Evolutionary conservation across 208 protist genomes (phyloP).

Genomic region (Crithidia brevicula): DNA sequence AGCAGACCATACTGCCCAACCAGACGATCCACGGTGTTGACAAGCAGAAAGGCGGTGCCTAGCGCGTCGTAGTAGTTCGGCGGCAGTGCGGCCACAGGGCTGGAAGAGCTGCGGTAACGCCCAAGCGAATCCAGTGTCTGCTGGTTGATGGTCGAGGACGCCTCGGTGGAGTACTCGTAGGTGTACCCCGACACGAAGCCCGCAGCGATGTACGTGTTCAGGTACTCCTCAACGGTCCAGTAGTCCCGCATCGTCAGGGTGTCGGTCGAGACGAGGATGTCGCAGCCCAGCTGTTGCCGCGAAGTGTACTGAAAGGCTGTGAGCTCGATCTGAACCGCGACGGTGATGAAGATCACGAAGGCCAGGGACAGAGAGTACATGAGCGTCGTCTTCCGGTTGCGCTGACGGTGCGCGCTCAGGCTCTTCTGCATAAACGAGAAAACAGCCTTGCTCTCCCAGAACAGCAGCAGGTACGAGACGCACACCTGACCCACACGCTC

Average conservation of each 20-base stretch:
- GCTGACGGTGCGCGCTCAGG: conserved; percentile 84
- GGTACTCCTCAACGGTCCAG: conserved; percentile 10
- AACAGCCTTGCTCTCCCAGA: conserved; percentile 87
- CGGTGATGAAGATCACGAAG: conserved; percentile 95
- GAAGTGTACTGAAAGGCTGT: conserved; percentile 38
- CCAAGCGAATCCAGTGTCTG: conserved; percentile 38
- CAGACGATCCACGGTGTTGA: conserved; percentile 17
- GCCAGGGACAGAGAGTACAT: conserved; percentile 94
- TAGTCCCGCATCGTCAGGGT: conserved; percentile 16
- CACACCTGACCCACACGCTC: conserved; percentile 72
- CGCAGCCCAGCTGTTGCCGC: conserved; percentile 34
- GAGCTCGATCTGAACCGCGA: conserved; percentile 87
- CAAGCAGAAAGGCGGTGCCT: conserved; percentile 35
- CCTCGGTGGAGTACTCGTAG: conserved; percentile 12
- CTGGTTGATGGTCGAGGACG: neutral
- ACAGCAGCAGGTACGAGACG: conserved; percentile 74
- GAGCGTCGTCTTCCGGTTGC: conserved; percentile 96
- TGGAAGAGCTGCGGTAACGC: conserved; percentile 24
- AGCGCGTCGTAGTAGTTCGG: conserved; percentile 75
- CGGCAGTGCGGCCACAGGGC: conserved; percentile 31
- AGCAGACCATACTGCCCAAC: conserved; percentile 43
- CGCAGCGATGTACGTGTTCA: conserved; percentile 3
- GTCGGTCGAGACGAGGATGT: conserved; percentile 23
- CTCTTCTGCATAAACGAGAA: conserved; percentile 89
- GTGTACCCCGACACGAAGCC: conserved; percentile 21